Evolutionary conservation across 345 rosid species (phyloP), one percentile per base, ranked within the genome.

Genomic region (Pelargonium nanum): DNA sequence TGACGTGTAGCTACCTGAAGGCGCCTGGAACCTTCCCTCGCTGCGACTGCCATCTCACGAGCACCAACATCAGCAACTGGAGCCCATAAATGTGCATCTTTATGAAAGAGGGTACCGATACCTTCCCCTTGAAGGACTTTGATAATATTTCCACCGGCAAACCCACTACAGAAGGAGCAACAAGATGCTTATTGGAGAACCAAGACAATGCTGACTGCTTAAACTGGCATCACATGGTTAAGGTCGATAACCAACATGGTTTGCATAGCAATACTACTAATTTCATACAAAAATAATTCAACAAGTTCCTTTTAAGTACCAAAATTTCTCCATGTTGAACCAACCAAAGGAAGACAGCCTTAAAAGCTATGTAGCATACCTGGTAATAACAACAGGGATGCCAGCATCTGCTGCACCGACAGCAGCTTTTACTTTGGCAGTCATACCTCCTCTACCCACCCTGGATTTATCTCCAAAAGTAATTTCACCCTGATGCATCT

Each of bases 401-500:
- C 97, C 96, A 52, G 92, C 96, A 67, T 80, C 61, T 52, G 99
- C 92, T 51, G 97, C 99, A 71, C 78, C 83, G 32, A 83, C 85
- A 52, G 99, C 99, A 75, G 99, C 97, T 74, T 83, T 87, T 53
- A 94, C 99, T 78, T 94, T 94, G 12, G 99, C 96, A 19, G 92
- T 88, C 99, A 90, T 94, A 60, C 99, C 99, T 0, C 99, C 99
- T 85, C 99, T 84, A 61, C 99, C 99, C 57, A 94, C 77, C 71
- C 99, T 84, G 67, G 99, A 94, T 76, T 94, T 94, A 78, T 94
- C 96, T 53, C 99, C 99, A 56, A 90, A 90, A 30, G 97, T 94
- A 61, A 94, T 88, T 81, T 81, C 99, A 40, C 74, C 58, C 51
- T 81, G 97, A 79, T 94, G 97, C 65, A 67, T 86, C 70, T 86